A percentile compares a stretch with the other conserved stretches of the same genome.
These are phyloP conservation scores for Crepidotus variabilis DNA, from an alignment of 768 basidiomycete species.

Conservation along the genomic window DNA sequence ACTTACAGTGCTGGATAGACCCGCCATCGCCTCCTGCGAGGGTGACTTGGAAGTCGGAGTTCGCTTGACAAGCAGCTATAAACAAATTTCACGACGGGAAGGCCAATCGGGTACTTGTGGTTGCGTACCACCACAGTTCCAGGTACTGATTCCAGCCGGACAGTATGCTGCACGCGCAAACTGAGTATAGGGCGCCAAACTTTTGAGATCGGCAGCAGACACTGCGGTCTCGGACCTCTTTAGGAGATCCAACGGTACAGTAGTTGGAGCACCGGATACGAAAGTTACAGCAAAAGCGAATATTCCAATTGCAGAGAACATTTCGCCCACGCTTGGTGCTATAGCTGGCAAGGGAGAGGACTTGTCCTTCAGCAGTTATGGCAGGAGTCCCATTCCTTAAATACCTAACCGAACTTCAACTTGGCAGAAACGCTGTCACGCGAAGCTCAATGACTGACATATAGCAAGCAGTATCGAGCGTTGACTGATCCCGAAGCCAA, in stretches of 20 bases:
- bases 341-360: too few species aligned
- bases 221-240: constrained; percentile 20
- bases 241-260: constrained; percentile 6
- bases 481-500: too few species aligned
- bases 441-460: too few species aligned
- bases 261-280: constrained; percentile 13
- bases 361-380: too few species aligned
- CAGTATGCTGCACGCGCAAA: constrained; percentile 59
- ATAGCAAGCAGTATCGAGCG: too few species aligned
- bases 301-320: neutral
- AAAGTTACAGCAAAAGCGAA: constrained; percentile 3
- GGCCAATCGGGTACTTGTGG: neutral
- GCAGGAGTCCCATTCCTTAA: too few species aligned
- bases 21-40: constrained; percentile 50
- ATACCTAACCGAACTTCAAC: too few species aligned
- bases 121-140: constrained; percentile 42
- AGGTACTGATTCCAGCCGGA: constrained; percentile 26
- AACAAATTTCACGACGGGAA: neutral
- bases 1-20: constrained; percentile 43
- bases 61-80: constrained; percentile 37
- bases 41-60: constrained; percentile 36
- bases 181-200: constrained; percentile 43
- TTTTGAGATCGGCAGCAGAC: constrained; percentile 28
- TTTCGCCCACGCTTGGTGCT: too few species aligned
- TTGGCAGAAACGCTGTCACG: too few species aligned